Evolutionary conservation across 345 rosid species (phyloP), one percentile per base, ranked within the genome.

Genomic region (Hevea brasiliensis): DNA sequence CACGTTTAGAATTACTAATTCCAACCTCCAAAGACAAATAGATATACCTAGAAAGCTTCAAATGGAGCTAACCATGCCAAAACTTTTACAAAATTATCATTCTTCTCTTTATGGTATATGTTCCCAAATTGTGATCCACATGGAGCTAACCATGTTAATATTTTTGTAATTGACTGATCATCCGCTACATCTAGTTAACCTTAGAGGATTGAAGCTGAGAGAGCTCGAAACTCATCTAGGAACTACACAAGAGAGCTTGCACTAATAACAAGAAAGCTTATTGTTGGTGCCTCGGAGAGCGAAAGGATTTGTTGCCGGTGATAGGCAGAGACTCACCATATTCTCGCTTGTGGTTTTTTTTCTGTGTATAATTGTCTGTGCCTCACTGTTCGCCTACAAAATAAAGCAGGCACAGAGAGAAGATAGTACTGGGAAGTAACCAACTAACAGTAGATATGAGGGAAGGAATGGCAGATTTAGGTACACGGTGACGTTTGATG

Each of bases 191-290:
- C 37, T 32, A 32, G 4, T 32, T 32, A 2, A 87, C 94, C 93
- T 74, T 47, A 87, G 91, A 65, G 98, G 88, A 81, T 84, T 91
- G 80, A 74, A 84, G 78, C 57, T 71, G 77, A 70, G 61, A 6
- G 84, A 82, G 80, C 23, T 74, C 40, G 87, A 72, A 48, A 50
- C 4, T 62, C 57, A 4, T 4, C 37, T 79, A 64, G 76, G 20
- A 42, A 71, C 15, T 11, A 29, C 5, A 45, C 45, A 40, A 47
- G 76, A 65, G 40, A 47, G 14, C 65, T 65, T 51, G 56, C 80
- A 55, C 1, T 67, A 48, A 47, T 51, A 65, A 26, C 74, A 68
- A 72, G 47, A 41, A 15, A 55, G 63, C 26, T 37, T 70, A 24
- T 35, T 62, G 44, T 10, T 44, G 24, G 23, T 60, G n/a, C 15